Conservation (phyloP, 2,329 filamentous ascomycete species). For the Pseudogymnoascus sp. region DNA sequence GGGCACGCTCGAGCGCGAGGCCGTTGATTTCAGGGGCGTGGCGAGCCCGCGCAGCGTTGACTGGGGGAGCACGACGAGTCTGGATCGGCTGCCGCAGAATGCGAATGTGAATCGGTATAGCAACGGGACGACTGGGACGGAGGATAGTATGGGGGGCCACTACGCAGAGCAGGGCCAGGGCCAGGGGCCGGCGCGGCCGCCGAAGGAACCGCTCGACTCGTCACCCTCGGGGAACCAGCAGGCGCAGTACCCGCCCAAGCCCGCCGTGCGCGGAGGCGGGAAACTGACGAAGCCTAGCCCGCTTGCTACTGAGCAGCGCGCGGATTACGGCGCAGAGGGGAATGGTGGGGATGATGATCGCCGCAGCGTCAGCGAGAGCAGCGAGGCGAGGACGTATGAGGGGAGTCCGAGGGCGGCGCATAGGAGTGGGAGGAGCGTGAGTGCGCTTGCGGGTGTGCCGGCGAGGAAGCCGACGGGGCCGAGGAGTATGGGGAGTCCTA, state of each 20-base stretch:
- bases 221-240: slow-evolving; percentile 36
- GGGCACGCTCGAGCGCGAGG: slow-evolving; percentile 63
- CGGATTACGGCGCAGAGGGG: slow-evolving; percentile 29
- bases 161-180: too few species aligned
- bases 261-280: background rate
- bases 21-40: slow-evolving; percentile 52
- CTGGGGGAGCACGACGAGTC: slow-evolving; percentile 54
- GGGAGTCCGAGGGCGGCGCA: slow-evolving; percentile 30
- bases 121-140: slow-evolving; percentile 22
- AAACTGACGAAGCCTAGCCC: slow-evolving; percentile 48
- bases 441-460: slow-evolving; percentile 14
- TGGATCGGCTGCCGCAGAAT: slow-evolving; percentile 41
- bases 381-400: slow-evolving; percentile 36
- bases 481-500: too few species aligned
- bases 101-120: slow-evolving; percentile 45
- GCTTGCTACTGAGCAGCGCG: slow-evolving; percentile 44
- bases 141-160: background rate
- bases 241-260: slow-evolving; percentile 35
- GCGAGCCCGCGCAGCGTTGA: slow-evolving; percentile 53
- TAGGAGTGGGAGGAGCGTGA: background rate
- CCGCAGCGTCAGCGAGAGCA: background rate
- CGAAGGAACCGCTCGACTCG: slow-evolving; percentile 51
- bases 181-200: slow-evolving; percentile 44
- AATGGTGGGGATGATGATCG: too few species aligned
- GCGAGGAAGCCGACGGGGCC: slow-evolving; percentile 27